Evolutionary conservation across 306 rosid genomes (phyloP), one percentile per base, ranked within the genome.

Genomic region (Ochetophila trinervis): DNA sequence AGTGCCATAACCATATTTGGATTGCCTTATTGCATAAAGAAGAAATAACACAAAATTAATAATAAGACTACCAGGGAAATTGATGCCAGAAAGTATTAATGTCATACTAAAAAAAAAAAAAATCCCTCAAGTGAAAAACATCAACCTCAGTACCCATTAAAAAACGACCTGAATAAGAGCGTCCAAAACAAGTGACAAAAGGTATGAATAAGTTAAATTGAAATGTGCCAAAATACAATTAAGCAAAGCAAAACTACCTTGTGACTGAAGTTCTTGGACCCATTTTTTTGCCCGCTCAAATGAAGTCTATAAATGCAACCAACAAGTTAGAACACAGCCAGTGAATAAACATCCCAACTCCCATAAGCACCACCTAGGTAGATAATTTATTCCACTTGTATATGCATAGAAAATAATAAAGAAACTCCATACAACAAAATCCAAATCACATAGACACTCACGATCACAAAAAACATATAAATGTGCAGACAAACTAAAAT

Each of bases 1-100:
- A 83, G 76, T 64, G 88, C 85, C 88, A 83, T 83, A 65, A 83
- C 88, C 88, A 83, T 83, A 69, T 71, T 83, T 37, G 85, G 85
- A 64, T 83, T 83, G 64, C 88, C 88, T 83, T 68, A 20, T 24
- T 5, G 17, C 22, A 47, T 23, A 68, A 23, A 70, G 24, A 23
- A 7, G 21, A 42, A 60, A 56, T 22, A 14, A 40, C 0, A 60
- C 4, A 61, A 42, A 51, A 72, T 60, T 35, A 66, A n/a, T 35
- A 66, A n/a, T 24, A 42, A 23, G 20, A 50, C 30, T 52, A n/a
- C 16, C 2, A n/a, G 2, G 16, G 8, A 18, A 52, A 22, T 4
- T 21, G 37, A 1, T 32, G 60, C 48, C 56, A 30, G 27, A 16
- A 40, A 40, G 15, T 50, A 19, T 1, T 50, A 16, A 14, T 50